Conservation (phyloP, 2,329 filamentous ascomycete species). For the Aureobasidium sp. region DNA sequence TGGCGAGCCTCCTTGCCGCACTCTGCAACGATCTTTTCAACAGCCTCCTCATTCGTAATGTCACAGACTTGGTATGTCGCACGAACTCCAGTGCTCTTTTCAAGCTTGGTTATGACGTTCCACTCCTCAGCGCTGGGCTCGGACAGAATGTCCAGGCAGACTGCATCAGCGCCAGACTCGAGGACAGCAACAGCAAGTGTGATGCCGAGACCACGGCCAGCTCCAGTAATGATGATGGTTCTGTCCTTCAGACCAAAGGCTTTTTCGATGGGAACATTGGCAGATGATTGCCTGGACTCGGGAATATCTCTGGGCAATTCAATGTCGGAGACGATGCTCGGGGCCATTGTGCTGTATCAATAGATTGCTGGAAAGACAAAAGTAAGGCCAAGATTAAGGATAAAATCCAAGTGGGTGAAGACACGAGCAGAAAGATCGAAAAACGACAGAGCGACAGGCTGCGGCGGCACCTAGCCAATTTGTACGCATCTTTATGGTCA, state of each 20-base stretch:
- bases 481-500: neutral
- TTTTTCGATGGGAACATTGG: conserved; percentile 19
- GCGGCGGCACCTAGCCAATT: neutral
- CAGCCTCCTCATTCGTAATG: conserved; percentile 32
- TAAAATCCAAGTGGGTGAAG: neutral
- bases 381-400: no score
- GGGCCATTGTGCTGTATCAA: conserved; percentile 19
- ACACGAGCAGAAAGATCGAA: neutral
- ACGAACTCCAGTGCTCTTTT: conserved; percentile 58
- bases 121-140: conserved; percentile 45
- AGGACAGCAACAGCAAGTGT: conserved; percentile 58
- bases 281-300: conserved; percentile 22
- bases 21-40: conserved; percentile 30
- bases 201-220: conserved; percentile 63
- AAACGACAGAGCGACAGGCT: neutral
- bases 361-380: no score
- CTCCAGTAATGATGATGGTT: conserved; percentile 64
- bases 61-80: conserved; percentile 30
- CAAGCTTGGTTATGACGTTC: conserved; percentile 22
- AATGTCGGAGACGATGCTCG: conserved; percentile 23
- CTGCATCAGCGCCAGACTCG: conserved; percentile 57
- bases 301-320: conserved; percentile 21
- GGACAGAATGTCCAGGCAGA: conserved; percentile 47
- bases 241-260: conserved; percentile 49
- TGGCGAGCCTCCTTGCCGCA: conserved; percentile 31